Evolutionary conservation across 495 filamentous ascomycete genomes (phyloP).

Genomic region (Neurospora tetraspora): DNA sequence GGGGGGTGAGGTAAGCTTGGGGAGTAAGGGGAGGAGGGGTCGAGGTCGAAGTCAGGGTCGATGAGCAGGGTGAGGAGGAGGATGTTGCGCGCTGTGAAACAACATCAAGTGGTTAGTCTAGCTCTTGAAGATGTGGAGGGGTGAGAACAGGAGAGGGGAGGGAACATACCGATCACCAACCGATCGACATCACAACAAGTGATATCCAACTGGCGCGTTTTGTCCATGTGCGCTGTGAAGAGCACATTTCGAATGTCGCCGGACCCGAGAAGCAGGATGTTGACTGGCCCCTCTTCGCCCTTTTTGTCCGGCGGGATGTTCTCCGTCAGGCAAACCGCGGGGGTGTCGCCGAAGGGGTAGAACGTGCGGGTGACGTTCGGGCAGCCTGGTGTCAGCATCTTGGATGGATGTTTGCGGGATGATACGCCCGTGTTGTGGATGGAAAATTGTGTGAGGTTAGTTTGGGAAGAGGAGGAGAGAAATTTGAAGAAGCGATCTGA

Average conservation of each 20-base stretch:
- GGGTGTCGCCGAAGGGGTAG: slow-evolving; percentile 22
- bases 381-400: neutral
- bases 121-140: neutral
- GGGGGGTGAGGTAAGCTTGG: neutral
- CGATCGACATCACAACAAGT: slow-evolving; percentile 20
- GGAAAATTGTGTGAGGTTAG: neutral
- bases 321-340: slow-evolving; percentile 18
- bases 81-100: slow-evolving; percentile 17
- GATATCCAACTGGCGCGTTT: slow-evolving; percentile 17
- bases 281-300: neutral
- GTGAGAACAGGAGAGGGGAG: no score
- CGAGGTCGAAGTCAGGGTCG: slow-evolving; percentile 6
- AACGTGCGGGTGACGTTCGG: neutral
- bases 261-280: slow-evolving; percentile 24
- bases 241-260: slow-evolving; percentile 23
- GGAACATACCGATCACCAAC: slow-evolving; percentile 16
- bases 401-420: neutral
- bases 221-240: slow-evolving; percentile 17
- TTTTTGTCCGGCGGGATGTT: slow-evolving; percentile 16
- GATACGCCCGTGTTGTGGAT: neutral
- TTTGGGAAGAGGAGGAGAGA: neutral
- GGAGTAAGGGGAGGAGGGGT: neutral
- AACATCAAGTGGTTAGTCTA: neutral
- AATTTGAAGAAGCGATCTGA: neutral
- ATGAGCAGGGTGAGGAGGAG: slow-evolving; percentile 20